Base-by-base conservation (phyloP, 306 rosid species). In the Alnus glutinosa region DNA sequence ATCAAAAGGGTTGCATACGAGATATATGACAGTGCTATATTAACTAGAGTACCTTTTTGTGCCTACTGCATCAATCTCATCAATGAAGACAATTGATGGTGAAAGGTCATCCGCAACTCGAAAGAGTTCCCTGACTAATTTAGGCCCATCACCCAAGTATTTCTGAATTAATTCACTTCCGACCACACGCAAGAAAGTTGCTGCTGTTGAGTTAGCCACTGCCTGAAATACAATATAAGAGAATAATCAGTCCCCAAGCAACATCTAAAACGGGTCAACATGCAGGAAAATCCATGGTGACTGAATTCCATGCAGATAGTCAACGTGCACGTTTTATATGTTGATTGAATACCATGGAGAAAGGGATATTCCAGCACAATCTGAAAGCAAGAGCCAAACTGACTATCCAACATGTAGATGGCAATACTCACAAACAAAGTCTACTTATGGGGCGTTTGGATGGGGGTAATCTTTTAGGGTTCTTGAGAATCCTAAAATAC, bases 141-240 rank as follows among this genome's bases (percentile, higher is more conserved):
- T 89, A 3, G 92, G 92, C n/a, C 92, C 92, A 84, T 89, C 92
- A 70, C 92, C 90, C 85, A 89, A 80, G 77, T 89, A 89, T 73
- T 86, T 89, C 64, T 89, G 92, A 51, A 89, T 89, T 67, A 89
- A 80, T 47, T 89, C 92, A 85, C 92, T 89, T 23, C 92, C 92
- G 63, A 89, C 92, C 74, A 89, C 92, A 44, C 92, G 89, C 81
- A 89, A 77, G 83, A 89, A 89, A 34, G 92, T 89, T 14, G 90
- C 92, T 55, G 92, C 85, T 44, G 92, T 89, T 73, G 92, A 89
- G 78, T 89, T 89, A 9, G 92, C 92, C 42, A 89, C 92, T 28
- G 92, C 90, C 87, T 89, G 84, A 58, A 78, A 16, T 46, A 32
- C 46, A 51, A 77, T 72, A 23, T 52, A 44, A 42, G 39, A 59